Evolutionary conservation across 169 alveolate species (phyloP).

Genomic region (Plasmodium chabaudi): DNA sequence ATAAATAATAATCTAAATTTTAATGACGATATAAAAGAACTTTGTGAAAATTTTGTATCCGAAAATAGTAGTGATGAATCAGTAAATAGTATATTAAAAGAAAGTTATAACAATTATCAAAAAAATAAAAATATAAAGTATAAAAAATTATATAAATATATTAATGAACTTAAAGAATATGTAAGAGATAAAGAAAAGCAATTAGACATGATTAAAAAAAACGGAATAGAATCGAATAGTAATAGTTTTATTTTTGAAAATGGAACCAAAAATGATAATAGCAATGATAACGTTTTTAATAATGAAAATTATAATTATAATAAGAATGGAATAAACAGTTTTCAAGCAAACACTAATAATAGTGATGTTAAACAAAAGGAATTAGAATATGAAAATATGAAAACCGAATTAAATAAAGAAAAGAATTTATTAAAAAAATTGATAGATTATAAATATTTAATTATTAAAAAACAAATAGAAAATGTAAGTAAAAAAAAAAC

Average conservation of each 20-base stretch:
- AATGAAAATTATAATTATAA: not conserved
- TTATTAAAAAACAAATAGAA: conserved; percentile 35
- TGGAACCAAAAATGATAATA: not conserved
- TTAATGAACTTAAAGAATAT: conserved; percentile 25
- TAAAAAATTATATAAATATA: conserved; percentile 29
- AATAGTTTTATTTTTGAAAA: not conserved
- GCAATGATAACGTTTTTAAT: too few relatives aligned
- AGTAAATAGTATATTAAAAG: conserved; percentile 55
- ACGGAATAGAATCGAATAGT: not conserved
- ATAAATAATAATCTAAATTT: conserved; percentile 4
- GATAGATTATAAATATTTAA: conserved; percentile 52
- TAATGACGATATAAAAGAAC: conserved; percentile 33
- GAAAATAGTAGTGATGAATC: conserved; percentile 69
- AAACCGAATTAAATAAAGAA: conserved; percentile 18
- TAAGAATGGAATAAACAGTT: not conserved
- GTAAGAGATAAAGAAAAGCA: conserved; percentile 10
- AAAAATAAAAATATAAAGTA: conserved; percentile 27
- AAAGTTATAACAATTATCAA: conserved; percentile 36
- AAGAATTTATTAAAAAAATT: conserved; percentile 43
- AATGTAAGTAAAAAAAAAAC: conserved; percentile 33
- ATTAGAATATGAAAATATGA: conserved; percentile 3
- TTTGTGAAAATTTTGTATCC: conserved; percentile 28
- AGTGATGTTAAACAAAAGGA: not conserved
- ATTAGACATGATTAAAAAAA: not conserved
- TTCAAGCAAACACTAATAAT: not conserved